A percentile compares a stretch with the other conserved stretches of the same genome.
Conservation (phyloP, 495 filamentous ascomycete species). For the Neurospora sp. region DNA sequence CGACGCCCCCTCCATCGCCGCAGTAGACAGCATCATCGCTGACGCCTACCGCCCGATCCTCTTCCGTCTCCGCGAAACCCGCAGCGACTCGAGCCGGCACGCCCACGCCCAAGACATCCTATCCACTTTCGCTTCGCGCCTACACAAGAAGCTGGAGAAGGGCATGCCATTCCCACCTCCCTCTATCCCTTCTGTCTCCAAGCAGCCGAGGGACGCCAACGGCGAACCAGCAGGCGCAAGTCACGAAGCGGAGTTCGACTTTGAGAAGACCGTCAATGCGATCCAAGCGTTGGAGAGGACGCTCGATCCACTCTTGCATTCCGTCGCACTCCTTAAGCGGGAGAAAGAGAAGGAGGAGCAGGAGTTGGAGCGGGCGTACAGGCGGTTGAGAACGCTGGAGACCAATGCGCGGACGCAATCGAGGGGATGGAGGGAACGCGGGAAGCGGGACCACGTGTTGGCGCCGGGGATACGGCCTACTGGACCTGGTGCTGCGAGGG, state of each 20-base stretch:
- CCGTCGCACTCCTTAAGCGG: constrained; percentile 28
- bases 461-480: constrained; percentile 19
- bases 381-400: constrained; percentile 24
- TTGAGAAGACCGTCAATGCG: constrained; percentile 30
- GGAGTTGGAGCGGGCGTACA: constrained; percentile 31
- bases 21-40: constrained; percentile 27
- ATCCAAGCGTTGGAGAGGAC: constrained; percentile 26
- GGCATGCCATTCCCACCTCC: constrained; percentile 36
- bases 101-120: constrained; percentile 28
- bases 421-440: constrained; percentile 23
- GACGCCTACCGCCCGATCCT: constrained; percentile 31
- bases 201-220: not conserved
- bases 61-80: constrained; percentile 23
- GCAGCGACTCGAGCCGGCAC: constrained; percentile 18
- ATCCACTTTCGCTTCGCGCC: constrained; percentile 20
- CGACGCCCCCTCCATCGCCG: constrained; percentile 24
- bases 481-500: not conserved
- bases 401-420: constrained; percentile 30
- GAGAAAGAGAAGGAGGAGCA: constrained; percentile 32
- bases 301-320: constrained; percentile 35
- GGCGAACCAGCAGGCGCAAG: not conserved
- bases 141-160: constrained; percentile 25
- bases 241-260: constrained; percentile 35
- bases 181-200: not conserved
- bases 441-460: constrained; percentile 32